Base-by-base conservation (phyloP, 2,329 filamentous ascomycete species). In the Volutella citrinella region DNA sequence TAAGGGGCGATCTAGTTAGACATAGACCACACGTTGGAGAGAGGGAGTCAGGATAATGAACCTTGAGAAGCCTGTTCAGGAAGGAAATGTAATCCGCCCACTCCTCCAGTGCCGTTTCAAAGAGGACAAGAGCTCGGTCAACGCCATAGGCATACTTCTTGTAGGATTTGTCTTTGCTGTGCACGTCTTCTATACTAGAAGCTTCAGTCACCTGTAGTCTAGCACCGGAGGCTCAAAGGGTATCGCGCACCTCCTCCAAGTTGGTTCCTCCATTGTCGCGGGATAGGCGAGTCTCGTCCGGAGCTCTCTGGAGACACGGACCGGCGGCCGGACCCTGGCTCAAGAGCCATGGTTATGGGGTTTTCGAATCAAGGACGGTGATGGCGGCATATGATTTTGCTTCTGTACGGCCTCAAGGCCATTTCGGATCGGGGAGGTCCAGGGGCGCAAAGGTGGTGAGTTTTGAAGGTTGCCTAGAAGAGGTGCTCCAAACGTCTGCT, bases 51-150 rank as follows among this genome's bases (percentile, higher is more conserved):
- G n/a, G n/a, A n/a, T n/a, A n/a, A 31, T 60, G 50, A 60, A 90
- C 87, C 79, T 96, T 97, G 43, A 95, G 72, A 30, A 98, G 72
- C 43, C 88, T 81, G 57, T 87, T 94, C 36, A 98, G 69, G 60
- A 97, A 98, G 13, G 91, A 95, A 55, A 98, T 98, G 59, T 98
- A 98, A 66, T 98, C 93, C 30, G 94, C 93, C 93, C 93, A 98
- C 79, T 98, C 93, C 65, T 97, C 89, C 49, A 96, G 73, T 19
- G 88, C 82, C 12, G 87, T 90, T 59, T 98, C 93, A 68, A 96
- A 98, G 20, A 95, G 74, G 27, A 85, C 78, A 43, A 98, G 74
- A 20, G 89, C 86, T 60, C 89, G 80, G 56, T 97, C 91, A 47
- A 98, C 82, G 38, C 81, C 85, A 30, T 83, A 79, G 27, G 89